phyloP scores from a whole-genome alignment of 2,329 filamentous ascomycete genomes.

The Proliferodiscus dingleyae region DNA sequence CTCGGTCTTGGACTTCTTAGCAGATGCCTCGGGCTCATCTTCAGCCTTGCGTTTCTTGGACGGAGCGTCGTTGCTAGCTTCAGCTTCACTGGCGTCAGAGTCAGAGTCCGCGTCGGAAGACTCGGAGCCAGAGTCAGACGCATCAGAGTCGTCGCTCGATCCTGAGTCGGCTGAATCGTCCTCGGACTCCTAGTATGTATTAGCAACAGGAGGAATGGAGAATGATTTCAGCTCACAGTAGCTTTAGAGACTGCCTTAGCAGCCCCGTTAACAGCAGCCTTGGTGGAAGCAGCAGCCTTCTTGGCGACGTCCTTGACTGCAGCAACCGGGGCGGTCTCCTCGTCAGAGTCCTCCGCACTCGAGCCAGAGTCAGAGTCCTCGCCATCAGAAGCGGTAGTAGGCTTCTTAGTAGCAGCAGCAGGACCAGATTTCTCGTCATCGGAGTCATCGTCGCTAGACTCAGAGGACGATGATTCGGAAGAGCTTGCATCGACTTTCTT shows the following conservation, averaged over 20 bases:
- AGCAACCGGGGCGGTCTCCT: slow-evolving; percentile 20
- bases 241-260: slow-evolving; percentile 28
- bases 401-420: slow-evolving; percentile 23
- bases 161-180: slow-evolving; percentile 4
- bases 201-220: slow-evolving; percentile 9
- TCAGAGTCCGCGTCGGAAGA: slow-evolving; percentile 23
- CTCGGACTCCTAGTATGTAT: slow-evolving; percentile 1
- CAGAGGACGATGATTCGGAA: slow-evolving; percentile 32
- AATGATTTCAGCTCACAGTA: slow-evolving; percentile 24
- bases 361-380: slow-evolving; percentile 26
- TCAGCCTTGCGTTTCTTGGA: slow-evolving; percentile 59
- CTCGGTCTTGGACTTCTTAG: slow-evolving; percentile 51
- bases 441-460: slow-evolving; percentile 17
- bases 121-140: slow-evolving; percentile 13
- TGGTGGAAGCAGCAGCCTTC: slow-evolving; percentile 24
- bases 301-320: slow-evolving; percentile 15
- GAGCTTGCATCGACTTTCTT: slow-evolving; percentile 35
- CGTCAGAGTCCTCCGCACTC: slow-evolving; percentile 26
- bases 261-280: slow-evolving; percentile 27
- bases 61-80: slow-evolving; percentile 33
- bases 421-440: slow-evolving; percentile 30
- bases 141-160: slow-evolving; percentile 17
- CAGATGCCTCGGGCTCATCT: slow-evolving; percentile 36
- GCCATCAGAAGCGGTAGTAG: slow-evolving; percentile 27
- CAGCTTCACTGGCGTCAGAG: slow-evolving; percentile 22